Percentiles rank a stretch among this genome's conserved stretches.
phyloP scores from a whole-genome alignment of 768 basidiomycete species.

The Pisolithus microcarpus region DNA sequence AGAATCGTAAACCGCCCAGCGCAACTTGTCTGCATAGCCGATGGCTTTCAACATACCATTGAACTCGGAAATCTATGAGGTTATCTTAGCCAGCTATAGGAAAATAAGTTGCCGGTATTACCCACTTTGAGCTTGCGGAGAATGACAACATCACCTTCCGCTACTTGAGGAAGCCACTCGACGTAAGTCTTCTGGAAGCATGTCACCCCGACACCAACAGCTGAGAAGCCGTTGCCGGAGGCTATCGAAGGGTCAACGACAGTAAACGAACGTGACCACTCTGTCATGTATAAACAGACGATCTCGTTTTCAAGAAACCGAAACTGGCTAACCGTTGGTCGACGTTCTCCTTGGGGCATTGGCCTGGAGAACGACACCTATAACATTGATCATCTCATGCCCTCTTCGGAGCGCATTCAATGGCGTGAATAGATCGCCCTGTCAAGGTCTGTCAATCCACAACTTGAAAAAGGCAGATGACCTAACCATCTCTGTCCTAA shows the following conservation, averaged over 20 bases:
- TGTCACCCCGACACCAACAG: conserved; percentile 32
- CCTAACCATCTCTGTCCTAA: conserved; percentile 24
- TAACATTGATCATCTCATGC: conserved; percentile 20
- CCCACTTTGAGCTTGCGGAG: conserved; percentile 45
- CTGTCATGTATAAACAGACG: conserved; percentile 25
- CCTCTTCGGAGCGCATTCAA: conserved; percentile 9
- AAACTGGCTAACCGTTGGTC: conserved; percentile 21
- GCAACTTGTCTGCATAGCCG: conserved; percentile 41
- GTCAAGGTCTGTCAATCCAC: neutral
- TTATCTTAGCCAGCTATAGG: neutral
- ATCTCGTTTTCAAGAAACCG: neutral
- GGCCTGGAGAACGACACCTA: conserved; percentile 24
- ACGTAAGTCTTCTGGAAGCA: conserved; percentile 44
- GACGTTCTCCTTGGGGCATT: conserved; percentile 11
- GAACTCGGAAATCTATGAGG: conserved; percentile 28
- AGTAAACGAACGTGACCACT: conserved; percentile 37
- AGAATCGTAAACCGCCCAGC: conserved; percentile 51
- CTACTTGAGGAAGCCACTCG: conserved; percentile 46
- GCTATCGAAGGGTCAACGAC: conserved; percentile 47
- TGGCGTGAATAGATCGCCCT: conserved; percentile 24
- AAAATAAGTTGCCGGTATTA: neutral
- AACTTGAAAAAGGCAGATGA: neutral
- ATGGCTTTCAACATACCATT: conserved; percentile 28
- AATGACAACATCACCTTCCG: conserved; percentile 45
- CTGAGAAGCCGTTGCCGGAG: conserved; percentile 13